These are phyloP conservation scores for Mycena rebaudengoi DNA, from an alignment of 768 basidiomycete species.

Conservation along the genomic window DNA sequence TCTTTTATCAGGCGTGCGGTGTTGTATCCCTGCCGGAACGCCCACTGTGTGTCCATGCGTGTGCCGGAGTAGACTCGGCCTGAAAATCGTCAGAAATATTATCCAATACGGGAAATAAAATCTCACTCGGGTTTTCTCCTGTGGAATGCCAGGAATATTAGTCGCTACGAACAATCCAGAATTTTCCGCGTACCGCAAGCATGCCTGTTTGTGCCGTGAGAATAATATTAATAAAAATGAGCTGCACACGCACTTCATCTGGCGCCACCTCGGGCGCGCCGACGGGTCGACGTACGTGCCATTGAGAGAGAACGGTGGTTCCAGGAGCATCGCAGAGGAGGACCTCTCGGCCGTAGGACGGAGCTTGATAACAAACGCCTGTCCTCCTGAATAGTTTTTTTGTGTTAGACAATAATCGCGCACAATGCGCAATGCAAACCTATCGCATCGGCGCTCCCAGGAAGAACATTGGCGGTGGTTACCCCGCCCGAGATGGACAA, in stretches of 20 bases:
- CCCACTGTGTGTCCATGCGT: conserved; percentile 73
- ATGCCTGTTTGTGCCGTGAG: conserved; percentile 49
- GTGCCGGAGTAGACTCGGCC: conserved; percentile 53
- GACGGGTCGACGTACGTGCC: conserved; percentile 39
- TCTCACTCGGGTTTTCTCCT: conserved; percentile 26
- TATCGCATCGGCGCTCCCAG: conserved; percentile 71
- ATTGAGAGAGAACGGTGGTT: conserved; percentile 71
- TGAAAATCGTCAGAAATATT: neutral
- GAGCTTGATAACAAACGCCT: conserved; percentile 81
- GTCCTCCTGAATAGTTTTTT: conserved; percentile 54
- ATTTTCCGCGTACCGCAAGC: conserved; percentile 71
- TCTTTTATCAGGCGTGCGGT: conserved; percentile 70
- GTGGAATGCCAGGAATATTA: neutral
- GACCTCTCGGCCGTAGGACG: conserved; percentile 77
- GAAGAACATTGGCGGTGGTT: conserved; percentile 79
- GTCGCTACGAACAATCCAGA: neutral
- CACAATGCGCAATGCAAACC: conserved; percentile 41
- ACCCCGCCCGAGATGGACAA: conserved; percentile 73
- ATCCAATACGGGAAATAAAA: neutral
- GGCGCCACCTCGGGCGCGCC: conserved; percentile 63
- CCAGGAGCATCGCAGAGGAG: conserved; percentile 72
- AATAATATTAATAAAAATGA: neutral
- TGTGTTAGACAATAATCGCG: neutral
- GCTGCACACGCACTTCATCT: conserved; percentile 68
- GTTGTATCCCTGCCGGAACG: conserved; percentile 77